These are phyloP conservation scores for Verticillium tricorpus DNA, from an alignment of 2,329 filamentous ascomycete species.

Conservation along the genomic window DNA sequence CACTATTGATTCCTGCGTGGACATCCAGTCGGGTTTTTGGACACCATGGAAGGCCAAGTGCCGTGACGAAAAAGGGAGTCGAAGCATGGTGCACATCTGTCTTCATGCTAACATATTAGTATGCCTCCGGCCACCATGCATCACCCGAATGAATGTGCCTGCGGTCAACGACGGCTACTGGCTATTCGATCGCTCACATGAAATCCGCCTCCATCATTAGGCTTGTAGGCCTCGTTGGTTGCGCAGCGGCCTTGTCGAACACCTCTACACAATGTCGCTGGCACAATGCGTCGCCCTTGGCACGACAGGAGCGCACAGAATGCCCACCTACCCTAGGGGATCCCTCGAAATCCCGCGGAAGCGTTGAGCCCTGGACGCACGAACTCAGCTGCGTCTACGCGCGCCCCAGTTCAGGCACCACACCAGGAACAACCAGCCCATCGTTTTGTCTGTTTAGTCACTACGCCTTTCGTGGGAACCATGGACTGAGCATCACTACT, in stretches of 20 bases:
- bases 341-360: not conserved
- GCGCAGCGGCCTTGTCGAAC: not conserved
- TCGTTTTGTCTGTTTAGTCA: not conserved
- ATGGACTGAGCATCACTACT: not conserved
- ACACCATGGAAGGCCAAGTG: not conserved
- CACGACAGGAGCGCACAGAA: not conserved
- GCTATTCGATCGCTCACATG: not conserved
- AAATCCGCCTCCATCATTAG: not conserved
- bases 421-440: not conserved
- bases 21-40: not conserved
- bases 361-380: not conserved
- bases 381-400: not conserved
- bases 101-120: not conserved
- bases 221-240: not conserved
- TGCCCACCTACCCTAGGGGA: not conserved
- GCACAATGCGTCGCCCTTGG: not conserved
- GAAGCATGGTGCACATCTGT: not conserved
- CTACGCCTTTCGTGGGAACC: not conserved
- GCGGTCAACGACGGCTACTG: not conserved
- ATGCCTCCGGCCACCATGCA: not conserved
- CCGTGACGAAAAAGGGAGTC: not conserved
- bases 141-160: not conserved
- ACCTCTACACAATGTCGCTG: not conserved
- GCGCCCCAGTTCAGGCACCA: not conserved
- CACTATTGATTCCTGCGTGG: not conserved